Base-by-base conservation (phyloP, 2,329 filamentous ascomycete genomes). In the Claviceps sorghi region DNA sequence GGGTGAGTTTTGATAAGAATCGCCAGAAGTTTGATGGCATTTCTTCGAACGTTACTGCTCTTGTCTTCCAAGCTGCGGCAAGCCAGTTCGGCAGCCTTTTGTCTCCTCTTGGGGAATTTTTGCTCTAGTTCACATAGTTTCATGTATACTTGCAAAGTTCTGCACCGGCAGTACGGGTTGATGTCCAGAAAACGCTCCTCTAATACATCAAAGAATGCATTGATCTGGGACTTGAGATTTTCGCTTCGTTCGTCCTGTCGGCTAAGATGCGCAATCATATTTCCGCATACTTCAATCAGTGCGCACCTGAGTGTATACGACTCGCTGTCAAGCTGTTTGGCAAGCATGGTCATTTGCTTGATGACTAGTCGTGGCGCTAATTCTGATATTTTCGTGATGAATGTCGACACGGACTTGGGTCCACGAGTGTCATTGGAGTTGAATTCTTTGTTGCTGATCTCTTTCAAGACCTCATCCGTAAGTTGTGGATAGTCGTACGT, bases 401-500 rank as follows among this genome's bases (percentile, higher is more conserved):
- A 98, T 1, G 86, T 80, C 15, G 93, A 97, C 8, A 97, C 88
- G 0, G 91, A 97, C 67, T 97, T 98, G 13, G 94, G 93, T 0
- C 93, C 93, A 64, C 86, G 88, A 1, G 86, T 89, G 66, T 98
- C 94, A 62, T 94, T 98, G 56, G 86, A 91, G 68, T 94, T 96
- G 72, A 97, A 98, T 64, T 97, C 91, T 66, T 95, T 98, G 69
- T 90, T 95, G 66, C 90, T 95, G 58, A 98, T 79, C 64, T 98
- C 93, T 61, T 88, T 84, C 54, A 98, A 69, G 32, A 97, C 87
- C 64, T 98, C 93, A 65, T 96, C 93, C 4, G 89, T 85, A 9
- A 98, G 76, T 63, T 98, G 93, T 17, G 90, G 87, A 65, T 97
- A 95, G 69, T 98, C 93, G 70, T 97, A 98, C 71, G 96, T 91